Conservation (phyloP, 306 rosid species). For the Lithocarpus polystachyus region DNA sequence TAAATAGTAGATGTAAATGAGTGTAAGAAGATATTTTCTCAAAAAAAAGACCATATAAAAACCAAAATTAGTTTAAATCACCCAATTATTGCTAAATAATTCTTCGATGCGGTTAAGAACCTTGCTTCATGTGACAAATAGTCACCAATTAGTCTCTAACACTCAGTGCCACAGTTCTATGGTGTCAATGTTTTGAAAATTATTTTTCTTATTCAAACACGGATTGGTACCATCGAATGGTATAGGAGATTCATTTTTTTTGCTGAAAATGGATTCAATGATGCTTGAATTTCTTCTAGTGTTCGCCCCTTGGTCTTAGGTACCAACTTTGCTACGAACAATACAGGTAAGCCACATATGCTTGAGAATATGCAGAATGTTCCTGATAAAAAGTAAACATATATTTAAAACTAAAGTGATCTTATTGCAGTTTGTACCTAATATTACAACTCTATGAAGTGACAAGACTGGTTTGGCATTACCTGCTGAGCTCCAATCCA, state of each 20-base stretch:
- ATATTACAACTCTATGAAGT: neutral
- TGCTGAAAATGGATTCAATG: conserved; percentile 39
- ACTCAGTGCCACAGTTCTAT: too few relatives aligned
- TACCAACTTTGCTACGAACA: too few relatives aligned
- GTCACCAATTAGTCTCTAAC: neutral
- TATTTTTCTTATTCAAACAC: neutral
- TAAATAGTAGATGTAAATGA: too few relatives aligned
- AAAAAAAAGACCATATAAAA: too few relatives aligned
- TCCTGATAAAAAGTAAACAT: conserved; percentile 35
- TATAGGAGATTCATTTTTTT: conserved; percentile 18
- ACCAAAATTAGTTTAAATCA: too few relatives aligned
- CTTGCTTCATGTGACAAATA: neutral
- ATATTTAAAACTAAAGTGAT: neutral
- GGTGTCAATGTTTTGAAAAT: neutral
- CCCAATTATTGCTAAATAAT: too few relatives aligned
- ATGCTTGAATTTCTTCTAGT: neutral
- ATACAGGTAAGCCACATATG: conserved; percentile 40
- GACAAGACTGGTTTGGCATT: neutral
- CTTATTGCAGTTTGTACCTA: neutral
- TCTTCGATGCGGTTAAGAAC: too few relatives aligned
- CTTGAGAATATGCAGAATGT: conserved; percentile 56
- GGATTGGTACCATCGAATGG: neutral
- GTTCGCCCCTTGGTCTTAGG: too few relatives aligned
- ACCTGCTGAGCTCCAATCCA: conserved; percentile 79
- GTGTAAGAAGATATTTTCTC: too few relatives aligned